These are phyloP conservation scores for Albizia julibrissin DNA, from an alignment of 306 rosid genomes.

Conservation along the genomic window DNA sequence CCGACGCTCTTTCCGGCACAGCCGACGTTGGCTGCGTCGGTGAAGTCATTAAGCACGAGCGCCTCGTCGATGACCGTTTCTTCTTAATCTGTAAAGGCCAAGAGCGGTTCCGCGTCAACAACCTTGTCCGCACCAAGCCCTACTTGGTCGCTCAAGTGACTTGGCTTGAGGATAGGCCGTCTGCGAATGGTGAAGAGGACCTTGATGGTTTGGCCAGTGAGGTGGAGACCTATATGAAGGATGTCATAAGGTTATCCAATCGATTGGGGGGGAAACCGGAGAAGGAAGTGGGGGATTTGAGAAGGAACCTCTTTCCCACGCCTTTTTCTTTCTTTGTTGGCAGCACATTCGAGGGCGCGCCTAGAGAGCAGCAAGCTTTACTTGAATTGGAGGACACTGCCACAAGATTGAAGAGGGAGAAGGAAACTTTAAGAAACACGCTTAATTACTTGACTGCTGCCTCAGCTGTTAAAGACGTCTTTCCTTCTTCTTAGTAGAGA, in stretches of 20 bases:
- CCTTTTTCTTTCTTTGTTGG: constrained; percentile 97
- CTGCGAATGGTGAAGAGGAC: constrained; percentile 63
- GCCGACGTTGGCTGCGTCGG: constrained; percentile 95
- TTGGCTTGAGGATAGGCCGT: constrained; percentile 96
- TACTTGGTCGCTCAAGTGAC: constrained; percentile 86
- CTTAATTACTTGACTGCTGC: constrained; percentile 96
- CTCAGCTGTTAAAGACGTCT: constrained; percentile 93
- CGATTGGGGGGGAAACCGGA: constrained; percentile 90
- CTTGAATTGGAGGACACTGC: constrained; percentile 94
- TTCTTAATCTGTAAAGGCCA: constrained; percentile 94
- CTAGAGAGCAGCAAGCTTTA: constrained; percentile 94
- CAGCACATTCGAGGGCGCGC: constrained; percentile 96
- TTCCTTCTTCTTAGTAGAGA: constrained; percentile 59
- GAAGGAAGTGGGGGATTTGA: constrained; percentile 90
- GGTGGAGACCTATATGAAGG: constrained; percentile 89
- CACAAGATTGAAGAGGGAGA: constrained; percentile 81
- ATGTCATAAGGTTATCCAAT: constrained; percentile 87
- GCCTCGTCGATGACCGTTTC: constrained; percentile 93
- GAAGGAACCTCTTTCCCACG: constrained; percentile 88
- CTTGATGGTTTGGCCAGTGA: constrained; percentile 68
- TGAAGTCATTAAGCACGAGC: constrained; percentile 94
- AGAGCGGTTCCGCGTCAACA: constrained; percentile 83
- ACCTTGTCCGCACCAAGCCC: constrained; percentile 79
- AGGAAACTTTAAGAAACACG: constrained; percentile 86
- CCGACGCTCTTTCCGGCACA: constrained; percentile 76